Percentiles rank a stretch among this genome's conserved stretches.
These are phyloP conservation scores for Malus sieversii DNA, from an alignment of 306 rosid species.

Conservation along the genomic window DNA sequence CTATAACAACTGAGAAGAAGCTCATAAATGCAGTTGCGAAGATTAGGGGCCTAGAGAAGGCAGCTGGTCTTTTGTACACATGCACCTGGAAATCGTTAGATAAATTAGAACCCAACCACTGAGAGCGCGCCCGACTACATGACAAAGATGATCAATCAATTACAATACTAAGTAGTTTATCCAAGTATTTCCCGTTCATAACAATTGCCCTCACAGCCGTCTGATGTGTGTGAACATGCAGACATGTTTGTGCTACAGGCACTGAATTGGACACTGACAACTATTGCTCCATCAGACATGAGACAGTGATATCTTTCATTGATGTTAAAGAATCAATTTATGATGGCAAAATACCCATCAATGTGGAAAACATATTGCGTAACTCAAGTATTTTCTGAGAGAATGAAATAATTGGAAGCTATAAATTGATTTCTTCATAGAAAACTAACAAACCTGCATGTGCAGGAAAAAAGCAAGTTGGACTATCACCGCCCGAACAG, in stretches of 20 bases:
- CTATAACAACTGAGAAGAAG: conserved; percentile 96
- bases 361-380: background rate
- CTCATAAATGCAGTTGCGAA: conserved; percentile 96
- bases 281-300: background rate
- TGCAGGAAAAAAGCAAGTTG: conserved; percentile 98
- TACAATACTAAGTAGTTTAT: background rate
- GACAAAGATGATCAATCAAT: background rate
- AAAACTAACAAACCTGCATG: conserved; percentile 54
- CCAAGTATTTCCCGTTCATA: background rate
- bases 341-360: background rate
- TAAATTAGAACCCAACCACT: conserved; percentile 19
- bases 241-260: background rate
- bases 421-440: background rate
- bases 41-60: conserved; percentile 67
- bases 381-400: background rate
- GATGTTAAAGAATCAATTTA: background rate
- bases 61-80: conserved; percentile 71
- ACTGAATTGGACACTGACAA: background rate
- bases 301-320: background rate
- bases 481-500: conserved; percentile 91
- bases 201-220: background rate
- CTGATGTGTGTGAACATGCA: background rate
- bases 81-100: conserved; percentile 49
- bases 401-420: background rate
- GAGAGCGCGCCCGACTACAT: conserved; percentile 11